phyloP scores from a whole-genome alignment of 2,329 filamentous ascomycete genomes.

The Fusarium sp. region DNA sequence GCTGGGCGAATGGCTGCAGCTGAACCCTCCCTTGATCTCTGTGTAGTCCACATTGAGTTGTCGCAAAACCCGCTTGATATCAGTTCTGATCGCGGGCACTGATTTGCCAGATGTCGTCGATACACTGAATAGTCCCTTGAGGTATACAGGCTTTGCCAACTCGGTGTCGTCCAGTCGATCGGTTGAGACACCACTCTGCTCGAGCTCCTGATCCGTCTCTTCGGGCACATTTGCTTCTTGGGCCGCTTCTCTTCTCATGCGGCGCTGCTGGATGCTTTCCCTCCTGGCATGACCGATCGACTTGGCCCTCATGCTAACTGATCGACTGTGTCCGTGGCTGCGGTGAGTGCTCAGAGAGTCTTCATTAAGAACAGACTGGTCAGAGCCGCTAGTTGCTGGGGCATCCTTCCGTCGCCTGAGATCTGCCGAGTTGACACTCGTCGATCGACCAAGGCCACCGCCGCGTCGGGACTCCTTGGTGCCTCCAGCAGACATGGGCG shows the following conservation, averaged over 20 bases:
- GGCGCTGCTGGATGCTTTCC: conserved; percentile 91
- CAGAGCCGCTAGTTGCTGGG: conserved; percentile 82
- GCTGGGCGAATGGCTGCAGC: conserved; percentile 87
- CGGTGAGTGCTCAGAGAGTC: conserved; percentile 64
- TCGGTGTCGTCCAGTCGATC: conserved; percentile 77
- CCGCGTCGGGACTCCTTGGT: conserved; percentile 70
- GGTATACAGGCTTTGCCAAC: conserved; percentile 90
- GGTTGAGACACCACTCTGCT: conserved; percentile 70
- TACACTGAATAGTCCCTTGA: conserved; percentile 97
- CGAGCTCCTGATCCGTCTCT: conserved; percentile 86
- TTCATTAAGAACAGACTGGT: conserved; percentile 74
- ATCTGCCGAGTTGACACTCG: conserved; percentile 91
- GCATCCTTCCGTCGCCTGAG: conserved; percentile 79
- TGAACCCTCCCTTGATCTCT: conserved; percentile 95
- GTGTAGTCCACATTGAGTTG: conserved; percentile 90
- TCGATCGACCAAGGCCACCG: conserved; percentile 80
- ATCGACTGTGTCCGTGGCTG: conserved; percentile 64
- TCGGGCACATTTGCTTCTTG: conserved; percentile 86
- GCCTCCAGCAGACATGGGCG: conserved; percentile 73
- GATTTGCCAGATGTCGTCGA: conserved; percentile 96
- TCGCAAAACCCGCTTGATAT: conserved; percentile 90
- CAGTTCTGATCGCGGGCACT: conserved; percentile 83
- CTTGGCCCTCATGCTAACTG: conserved; percentile 80
- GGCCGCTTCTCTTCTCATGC: conserved; percentile 78
- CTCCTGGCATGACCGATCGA: conserved; percentile 89